Evolutionary conservation across 78 protist species (phyloP).

Genomic region (Monocercomonoides exilis): DNA sequence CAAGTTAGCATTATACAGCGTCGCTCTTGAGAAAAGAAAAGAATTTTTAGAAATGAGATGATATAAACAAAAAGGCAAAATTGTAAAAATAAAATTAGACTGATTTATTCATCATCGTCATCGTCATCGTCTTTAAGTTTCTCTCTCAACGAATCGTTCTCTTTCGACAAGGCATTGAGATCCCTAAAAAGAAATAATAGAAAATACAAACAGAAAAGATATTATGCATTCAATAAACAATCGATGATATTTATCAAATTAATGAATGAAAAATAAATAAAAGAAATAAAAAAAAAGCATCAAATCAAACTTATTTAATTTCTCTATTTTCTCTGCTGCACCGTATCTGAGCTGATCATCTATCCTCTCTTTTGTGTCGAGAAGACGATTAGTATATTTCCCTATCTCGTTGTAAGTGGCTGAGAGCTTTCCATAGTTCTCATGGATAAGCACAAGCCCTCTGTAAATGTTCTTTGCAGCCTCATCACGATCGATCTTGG

Average conservation of each 20-base stretch:
- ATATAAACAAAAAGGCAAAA: too few relatives aligned
- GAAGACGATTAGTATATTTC: neutral
- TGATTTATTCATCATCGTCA: too few relatives aligned
- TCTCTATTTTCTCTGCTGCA: neutral
- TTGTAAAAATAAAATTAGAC: too few relatives aligned
- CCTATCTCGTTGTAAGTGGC: neutral
- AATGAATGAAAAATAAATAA: too few relatives aligned
- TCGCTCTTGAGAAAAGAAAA: too few relatives aligned
- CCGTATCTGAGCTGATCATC: neutral
- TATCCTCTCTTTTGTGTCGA: neutral
- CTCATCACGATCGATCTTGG: neutral
- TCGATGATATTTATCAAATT: too few relatives aligned
- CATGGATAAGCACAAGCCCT: neutral
- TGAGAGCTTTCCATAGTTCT: neutral
- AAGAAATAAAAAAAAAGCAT: too few relatives aligned
- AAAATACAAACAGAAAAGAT: neutral
- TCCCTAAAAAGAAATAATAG: neutral
- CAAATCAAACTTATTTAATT: neutral
- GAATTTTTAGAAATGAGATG: too few relatives aligned
- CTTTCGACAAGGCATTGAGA: neutral
- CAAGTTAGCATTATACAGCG: too few relatives aligned
- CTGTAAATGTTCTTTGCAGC: neutral
- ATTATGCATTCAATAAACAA: too few relatives aligned
- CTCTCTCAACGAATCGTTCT: neutral
- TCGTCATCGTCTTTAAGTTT: too few relatives aligned